These are phyloP conservation scores for Panicum hallii DNA, from an alignment of 202 grass and related monocot genomes.

Conservation along the genomic window DNA sequence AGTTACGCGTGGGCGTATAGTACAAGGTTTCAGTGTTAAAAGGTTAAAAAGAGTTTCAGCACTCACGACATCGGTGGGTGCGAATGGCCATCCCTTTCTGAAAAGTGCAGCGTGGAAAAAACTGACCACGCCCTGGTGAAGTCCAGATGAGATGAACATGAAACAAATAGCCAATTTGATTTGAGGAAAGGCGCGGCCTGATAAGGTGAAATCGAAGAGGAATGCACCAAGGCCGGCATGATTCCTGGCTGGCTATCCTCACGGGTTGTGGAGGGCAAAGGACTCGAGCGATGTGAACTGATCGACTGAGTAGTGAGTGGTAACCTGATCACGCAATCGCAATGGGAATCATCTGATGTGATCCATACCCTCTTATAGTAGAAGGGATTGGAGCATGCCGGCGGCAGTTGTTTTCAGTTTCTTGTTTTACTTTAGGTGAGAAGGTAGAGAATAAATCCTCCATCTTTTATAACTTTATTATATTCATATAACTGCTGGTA, in stretches of 20 bases:
- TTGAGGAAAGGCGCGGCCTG: conserved; percentile 8
- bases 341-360: not conserved
- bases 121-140: not conserved
- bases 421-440: not conserved
- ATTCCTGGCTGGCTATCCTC: conserved; percentile 25
- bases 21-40: conserved; percentile 13
- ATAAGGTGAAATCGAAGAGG: conserved; percentile 12
- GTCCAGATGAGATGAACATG: conserved; percentile 30
- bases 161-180: not conserved
- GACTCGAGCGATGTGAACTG: not conserved
- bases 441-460: not conserved
- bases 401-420: no score
- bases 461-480: not conserved
- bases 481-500: not conserved
- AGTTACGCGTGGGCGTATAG: conserved; percentile 18
- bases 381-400: not conserved
- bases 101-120: conserved; percentile 24
- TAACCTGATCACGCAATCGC: not conserved
- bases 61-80: conserved; percentile 4
- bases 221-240: conserved; percentile 5
- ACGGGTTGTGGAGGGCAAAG: not conserved
- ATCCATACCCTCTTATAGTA: not conserved
- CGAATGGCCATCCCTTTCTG: conserved; percentile 32
- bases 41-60: not conserved
- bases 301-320: not conserved